Conservation (phyloP, 768 basidiomycete genomes). For the Myochromella boudieri region DNA sequence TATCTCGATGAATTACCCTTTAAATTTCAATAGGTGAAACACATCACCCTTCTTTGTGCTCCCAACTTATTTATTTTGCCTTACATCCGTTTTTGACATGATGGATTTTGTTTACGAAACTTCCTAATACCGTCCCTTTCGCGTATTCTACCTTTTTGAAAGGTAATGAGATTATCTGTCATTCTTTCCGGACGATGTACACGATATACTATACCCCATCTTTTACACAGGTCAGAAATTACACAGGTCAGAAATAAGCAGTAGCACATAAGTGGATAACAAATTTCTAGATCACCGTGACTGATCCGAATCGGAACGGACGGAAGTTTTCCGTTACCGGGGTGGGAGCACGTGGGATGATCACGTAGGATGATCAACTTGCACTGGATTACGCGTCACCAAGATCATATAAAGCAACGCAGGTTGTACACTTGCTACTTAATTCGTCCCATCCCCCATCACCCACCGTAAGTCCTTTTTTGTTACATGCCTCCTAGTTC, state of each 20-base stretch:
- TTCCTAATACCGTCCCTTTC: conserved; percentile 3
- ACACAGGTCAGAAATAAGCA: too few relatives aligned
- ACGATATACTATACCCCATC: conserved; percentile 9
- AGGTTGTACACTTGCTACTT: conserved; percentile 1
- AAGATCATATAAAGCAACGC: conserved; percentile 17
- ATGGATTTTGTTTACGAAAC: conserved; percentile 7
- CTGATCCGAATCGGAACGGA: too few relatives aligned
- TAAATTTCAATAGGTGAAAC: too few relatives aligned
- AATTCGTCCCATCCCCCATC: conserved; percentile 10
- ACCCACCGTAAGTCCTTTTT: background rate
- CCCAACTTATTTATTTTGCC: background rate
- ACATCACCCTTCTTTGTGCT: too few relatives aligned
- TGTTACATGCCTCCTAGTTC: conserved; percentile 7
- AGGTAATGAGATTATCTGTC: conserved; percentile 9
- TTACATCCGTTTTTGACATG: conserved; percentile 9
- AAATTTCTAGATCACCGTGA: too few relatives aligned
- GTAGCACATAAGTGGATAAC: too few relatives aligned
- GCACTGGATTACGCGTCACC: conserved; percentile 36
- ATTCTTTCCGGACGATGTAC: conserved; percentile 1
- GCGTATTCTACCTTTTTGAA: conserved; percentile 2
- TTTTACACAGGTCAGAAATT: too few relatives aligned
- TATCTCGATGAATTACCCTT: background rate
- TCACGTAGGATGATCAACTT: conserved; percentile 22
- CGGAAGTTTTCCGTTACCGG: conserved; percentile 8
- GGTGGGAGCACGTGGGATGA: too few relatives aligned